Evolutionary conservation across 257 asterid genomes (phyloP).

Genomic region (Gentiana dahurica): DNA sequence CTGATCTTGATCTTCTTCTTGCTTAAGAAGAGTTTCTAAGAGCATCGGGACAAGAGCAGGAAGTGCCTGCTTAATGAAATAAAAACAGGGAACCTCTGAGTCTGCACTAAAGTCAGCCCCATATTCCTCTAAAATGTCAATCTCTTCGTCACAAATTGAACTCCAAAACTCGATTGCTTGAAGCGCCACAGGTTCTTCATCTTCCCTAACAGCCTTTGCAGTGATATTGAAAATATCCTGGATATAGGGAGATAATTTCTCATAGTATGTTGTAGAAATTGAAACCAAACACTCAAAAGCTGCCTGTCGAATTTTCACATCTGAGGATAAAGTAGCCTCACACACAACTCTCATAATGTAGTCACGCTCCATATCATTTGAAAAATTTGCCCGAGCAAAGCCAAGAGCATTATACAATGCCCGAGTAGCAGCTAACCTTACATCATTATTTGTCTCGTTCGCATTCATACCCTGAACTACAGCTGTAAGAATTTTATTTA

Average conservation of each 20-base stretch:
- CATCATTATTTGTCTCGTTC: conserved; percentile 38
- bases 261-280: conserved; percentile 42
- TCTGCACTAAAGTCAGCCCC: conserved; percentile 46
- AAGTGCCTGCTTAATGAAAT: conserved; percentile 55
- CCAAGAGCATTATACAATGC: conserved; percentile 50
- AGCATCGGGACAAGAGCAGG: conserved; percentile 56
- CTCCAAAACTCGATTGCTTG: conserved; percentile 68
- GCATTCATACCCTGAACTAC: conserved; percentile 53
- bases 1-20: conserved; percentile 60
- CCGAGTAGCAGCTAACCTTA: conserved; percentile 42
- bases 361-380: conserved; percentile 49
- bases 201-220: conserved; percentile 51
- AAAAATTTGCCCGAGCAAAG: conserved; percentile 47
- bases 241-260: conserved; percentile 40
- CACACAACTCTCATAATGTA: conserved; percentile 56
- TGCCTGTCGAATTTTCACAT: conserved; percentile 42
- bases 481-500: conserved; percentile 47
- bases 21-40: conserved; percentile 54
- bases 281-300: conserved; percentile 49
- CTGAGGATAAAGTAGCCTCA: conserved; percentile 44
- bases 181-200: conserved; percentile 52
- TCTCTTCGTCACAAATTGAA: conserved; percentile 60
- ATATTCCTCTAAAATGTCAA: conserved; percentile 50
- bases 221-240: conserved; percentile 47
- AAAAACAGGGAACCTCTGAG: conserved; percentile 50